These are phyloP conservation scores for Xylaria sp. DNA, from an alignment of 2,329 filamentous ascomycete species.

Conservation along the genomic window DNA sequence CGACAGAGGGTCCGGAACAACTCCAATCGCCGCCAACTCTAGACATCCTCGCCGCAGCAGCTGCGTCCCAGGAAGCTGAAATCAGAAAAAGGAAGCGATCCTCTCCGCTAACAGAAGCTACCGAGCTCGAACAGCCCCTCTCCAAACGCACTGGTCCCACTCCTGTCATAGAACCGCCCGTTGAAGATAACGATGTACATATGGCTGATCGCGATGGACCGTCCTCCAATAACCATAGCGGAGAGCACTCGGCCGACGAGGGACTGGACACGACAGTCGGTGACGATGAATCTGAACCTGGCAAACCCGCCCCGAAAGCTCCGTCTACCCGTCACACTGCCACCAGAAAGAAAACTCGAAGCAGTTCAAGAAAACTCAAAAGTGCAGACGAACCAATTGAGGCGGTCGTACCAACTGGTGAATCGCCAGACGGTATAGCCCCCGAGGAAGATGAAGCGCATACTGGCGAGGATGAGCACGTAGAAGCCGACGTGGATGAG, in stretches of 20 bases:
- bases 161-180: conserved; percentile 25
- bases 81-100: conserved; percentile 35
- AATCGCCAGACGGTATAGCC: conserved; percentile 31
- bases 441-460: conserved; percentile 40
- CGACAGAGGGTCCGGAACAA: conserved; percentile 22
- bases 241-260: conserved; percentile 33
- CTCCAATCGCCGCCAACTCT: conserved; percentile 30
- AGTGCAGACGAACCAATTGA: conserved; percentile 23
- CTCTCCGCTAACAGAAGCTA: conserved; percentile 24
- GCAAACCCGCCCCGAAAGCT: conserved; percentile 21
- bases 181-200: conserved; percentile 31
- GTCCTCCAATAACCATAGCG: conserved; percentile 28
- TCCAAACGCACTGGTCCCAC: conserved; percentile 28
- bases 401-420: conserved; percentile 24
- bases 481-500: conserved; percentile 53
- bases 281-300: conserved; percentile 20
- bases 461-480: conserved; percentile 50
- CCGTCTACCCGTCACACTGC: conserved; percentile 23
- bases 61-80: conserved; percentile 29
- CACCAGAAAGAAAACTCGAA: conserved; percentile 32
- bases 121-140: conserved; percentile 21
- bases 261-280: conserved; percentile 20
- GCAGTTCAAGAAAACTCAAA: conserved; percentile 34
- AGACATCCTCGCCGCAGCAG: conserved; percentile 31
- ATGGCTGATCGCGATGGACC: conserved; percentile 35